These are phyloP conservation scores for Cantharellus cinnabarinus DNA, from an alignment of 768 basidiomycete genomes.

Conservation along the genomic window DNA sequence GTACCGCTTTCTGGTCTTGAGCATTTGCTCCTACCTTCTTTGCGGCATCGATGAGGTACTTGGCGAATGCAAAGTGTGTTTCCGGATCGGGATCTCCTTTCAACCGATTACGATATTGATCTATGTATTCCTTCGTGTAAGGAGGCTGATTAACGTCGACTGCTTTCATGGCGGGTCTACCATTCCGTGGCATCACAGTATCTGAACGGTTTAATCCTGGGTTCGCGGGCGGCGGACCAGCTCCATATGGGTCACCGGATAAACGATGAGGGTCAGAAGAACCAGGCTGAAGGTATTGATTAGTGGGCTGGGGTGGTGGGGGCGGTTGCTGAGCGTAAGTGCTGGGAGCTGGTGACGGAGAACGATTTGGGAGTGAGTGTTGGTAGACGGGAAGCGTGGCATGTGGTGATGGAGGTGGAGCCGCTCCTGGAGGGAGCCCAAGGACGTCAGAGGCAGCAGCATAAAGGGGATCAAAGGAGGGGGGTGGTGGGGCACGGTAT, in stretches of 20 bases:
- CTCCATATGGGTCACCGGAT: too few relatives aligned
- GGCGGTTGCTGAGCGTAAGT: slow-evolving; percentile 8
- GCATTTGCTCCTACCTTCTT: slow-evolving; percentile 63
- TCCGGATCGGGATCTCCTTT: slow-evolving; percentile 97
- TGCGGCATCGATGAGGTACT: slow-evolving; percentile 96
- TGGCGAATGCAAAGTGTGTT: slow-evolving; percentile 93
- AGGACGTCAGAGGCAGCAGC: slow-evolving; percentile 63
- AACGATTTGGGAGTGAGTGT: neutral
- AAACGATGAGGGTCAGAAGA: neutral
- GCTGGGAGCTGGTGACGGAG: slow-evolving; percentile 6
- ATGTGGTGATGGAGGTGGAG: slow-evolving; percentile 6
- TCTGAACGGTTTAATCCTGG: neutral
- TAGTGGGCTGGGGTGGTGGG: slow-evolving; percentile 8
- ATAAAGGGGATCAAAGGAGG: slow-evolving; percentile 35
- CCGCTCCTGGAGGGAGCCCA: slow-evolving; percentile 35
- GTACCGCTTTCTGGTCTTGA: slow-evolving; percentile 61
- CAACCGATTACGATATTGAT: slow-evolving; percentile 91
- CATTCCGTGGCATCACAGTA: slow-evolving; percentile 13
- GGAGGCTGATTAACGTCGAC: slow-evolving; percentile 61
- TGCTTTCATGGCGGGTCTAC: slow-evolving; percentile 45
- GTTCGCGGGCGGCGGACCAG: too few relatives aligned
- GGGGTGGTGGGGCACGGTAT: neutral
- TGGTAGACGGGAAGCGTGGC: slow-evolving; percentile 12
- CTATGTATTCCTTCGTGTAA: slow-evolving; percentile 89
- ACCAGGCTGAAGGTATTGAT: slow-evolving; percentile 12